Evolutionary conservation across 73 alveolate species (phyloP), one percentile per base, ranked within the genome.

Genomic region (Paramecium pentaurelia): DNA sequence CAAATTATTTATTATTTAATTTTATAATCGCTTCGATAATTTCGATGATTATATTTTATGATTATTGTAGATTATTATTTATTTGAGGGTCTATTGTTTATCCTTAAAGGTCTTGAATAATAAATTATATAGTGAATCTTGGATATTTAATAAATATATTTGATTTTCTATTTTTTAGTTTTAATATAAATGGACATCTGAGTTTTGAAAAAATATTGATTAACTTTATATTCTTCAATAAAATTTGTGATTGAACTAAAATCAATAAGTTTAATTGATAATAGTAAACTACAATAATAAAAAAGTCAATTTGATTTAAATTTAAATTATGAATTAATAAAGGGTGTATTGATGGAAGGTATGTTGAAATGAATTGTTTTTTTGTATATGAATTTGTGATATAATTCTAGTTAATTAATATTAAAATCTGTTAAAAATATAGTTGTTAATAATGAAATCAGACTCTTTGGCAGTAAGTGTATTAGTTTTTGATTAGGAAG

Each of bases 371-470:
- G 12, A 54, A 54, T 1, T 54, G 25, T 54, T 54, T 54, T 32
- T n/a, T 7, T 54, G 70, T 54, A 18, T 54, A 54, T 54, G 70
- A 54, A 54, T 64, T 64, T 4, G 45, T 64, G 18, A 32, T 28
- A 28, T 64, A 64, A 64, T 28, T 64, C 84, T 64, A 64, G 84
- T 28, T 25, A 30, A 64, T 64, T 64, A 64, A 73, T 73, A 73
- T 16, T 73, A 73, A 73, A 73, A 37, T 73, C 87, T 73, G 87
- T 73, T 73, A 73, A 73, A 71, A 73, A 73, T 73, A 73, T 73
- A 73, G 87, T 73, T 73, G 87, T 73, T 73, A 73, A 73, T 64
- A 36, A 73, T 73, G 87, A 73, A 73, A 73, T 73, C 60, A 73
- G 87, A 73, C 47, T 73, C 87, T 37, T 38, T 73, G 87, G 60